These are phyloP conservation scores for Ceratocystis eucalypticola DNA, from an alignment of 2,329 filamentous ascomycete genomes.

Conservation along the genomic window DNA sequence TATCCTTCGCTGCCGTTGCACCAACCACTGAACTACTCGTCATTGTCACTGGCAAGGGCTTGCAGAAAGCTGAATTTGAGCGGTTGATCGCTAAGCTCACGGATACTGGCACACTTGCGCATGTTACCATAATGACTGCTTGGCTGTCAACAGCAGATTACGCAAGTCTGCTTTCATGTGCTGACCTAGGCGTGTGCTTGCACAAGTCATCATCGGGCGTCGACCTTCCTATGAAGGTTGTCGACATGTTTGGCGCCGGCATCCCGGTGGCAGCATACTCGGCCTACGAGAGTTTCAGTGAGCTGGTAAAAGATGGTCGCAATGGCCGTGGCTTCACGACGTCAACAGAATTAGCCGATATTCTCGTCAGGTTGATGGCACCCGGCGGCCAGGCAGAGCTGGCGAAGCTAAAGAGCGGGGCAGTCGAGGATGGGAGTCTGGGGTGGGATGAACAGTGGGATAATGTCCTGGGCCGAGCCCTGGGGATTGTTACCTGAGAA, in stretches of 20 bases:
- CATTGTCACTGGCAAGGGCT: constrained; percentile 90
- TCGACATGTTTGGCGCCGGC: constrained; percentile 96
- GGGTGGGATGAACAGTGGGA: constrained; percentile 95
- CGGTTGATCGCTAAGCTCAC: constrained; percentile 49
- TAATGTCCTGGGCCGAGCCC: constrained; percentile 58
- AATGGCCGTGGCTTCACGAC: constrained; percentile 80
- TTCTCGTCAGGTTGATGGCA: constrained; percentile 51
- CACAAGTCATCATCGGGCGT: constrained; percentile 92
- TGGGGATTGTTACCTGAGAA: constrained; percentile 35
- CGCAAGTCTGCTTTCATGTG: constrained; percentile 65
- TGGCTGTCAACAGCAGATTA: constrained; percentile 82
- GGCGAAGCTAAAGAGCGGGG: constrained; percentile 50
- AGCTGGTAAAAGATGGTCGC: constrained; percentile 74
- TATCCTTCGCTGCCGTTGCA: constrained; percentile 49
- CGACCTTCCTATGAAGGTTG: constrained; percentile 96
- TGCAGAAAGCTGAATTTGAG: constrained; percentile 65
- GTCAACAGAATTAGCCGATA: constrained; percentile 47
- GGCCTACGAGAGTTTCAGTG: constrained; percentile 73
- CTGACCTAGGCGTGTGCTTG: constrained; percentile 79
- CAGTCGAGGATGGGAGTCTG: constrained; percentile 56
- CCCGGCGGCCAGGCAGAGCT: constrained; percentile 41
- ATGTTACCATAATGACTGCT: constrained; percentile 61
- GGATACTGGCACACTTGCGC: constrained; percentile 47
- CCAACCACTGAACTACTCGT: constrained; percentile 48
- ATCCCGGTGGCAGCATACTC: constrained; percentile 81